Evolutionary conservation across 1,284 basidiomycete genomes (phyloP).

Genomic region (Microbotryum scabiosae): DNA sequence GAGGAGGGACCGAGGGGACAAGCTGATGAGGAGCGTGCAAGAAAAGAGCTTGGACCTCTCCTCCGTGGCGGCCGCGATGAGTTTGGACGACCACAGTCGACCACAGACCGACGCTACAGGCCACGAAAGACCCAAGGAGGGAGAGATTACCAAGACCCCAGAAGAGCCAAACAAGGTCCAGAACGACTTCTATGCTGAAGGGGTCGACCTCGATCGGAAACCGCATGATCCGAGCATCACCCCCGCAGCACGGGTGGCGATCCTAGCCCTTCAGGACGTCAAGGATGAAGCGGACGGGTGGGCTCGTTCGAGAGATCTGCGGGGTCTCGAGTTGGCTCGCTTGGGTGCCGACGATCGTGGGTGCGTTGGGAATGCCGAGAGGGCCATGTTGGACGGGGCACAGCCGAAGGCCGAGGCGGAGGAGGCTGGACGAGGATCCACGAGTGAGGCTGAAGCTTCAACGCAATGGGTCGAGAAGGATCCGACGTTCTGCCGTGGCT

Average conservation of each 20-base stretch:
- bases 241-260: slow-evolving; percentile 70
- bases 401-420: slow-evolving; percentile 36
- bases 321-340: slow-evolving; percentile 11
- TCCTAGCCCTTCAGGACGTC: slow-evolving; percentile 72
- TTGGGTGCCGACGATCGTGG: background rate
- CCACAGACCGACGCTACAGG: too few relatives aligned
- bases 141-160: too few relatives aligned
- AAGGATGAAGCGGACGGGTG: slow-evolving; percentile 91
- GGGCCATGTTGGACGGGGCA: slow-evolving; percentile 48
- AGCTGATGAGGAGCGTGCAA: background rate
- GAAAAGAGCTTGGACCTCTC: too few relatives aligned
- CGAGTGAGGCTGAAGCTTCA: slow-evolving; percentile 27
- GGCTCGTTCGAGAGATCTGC: slow-evolving; percentile 76
- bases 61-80: too few relatives aligned
- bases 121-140: background rate
- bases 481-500: slow-evolving; percentile 65
- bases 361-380: background rate
- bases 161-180: background rate
- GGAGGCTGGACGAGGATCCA: slow-evolving; percentile 47
- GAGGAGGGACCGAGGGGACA: background rate
- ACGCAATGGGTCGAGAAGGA: slow-evolving; percentile 17
- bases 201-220: slow-evolving; percentile 5
- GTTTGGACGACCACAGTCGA: too few relatives aligned
- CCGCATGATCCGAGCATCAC: slow-evolving; percentile 42
- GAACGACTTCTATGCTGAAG: background rate